Conservation (phyloP, 805 yeast genomes). For the Candida qinlingensis region DNA sequence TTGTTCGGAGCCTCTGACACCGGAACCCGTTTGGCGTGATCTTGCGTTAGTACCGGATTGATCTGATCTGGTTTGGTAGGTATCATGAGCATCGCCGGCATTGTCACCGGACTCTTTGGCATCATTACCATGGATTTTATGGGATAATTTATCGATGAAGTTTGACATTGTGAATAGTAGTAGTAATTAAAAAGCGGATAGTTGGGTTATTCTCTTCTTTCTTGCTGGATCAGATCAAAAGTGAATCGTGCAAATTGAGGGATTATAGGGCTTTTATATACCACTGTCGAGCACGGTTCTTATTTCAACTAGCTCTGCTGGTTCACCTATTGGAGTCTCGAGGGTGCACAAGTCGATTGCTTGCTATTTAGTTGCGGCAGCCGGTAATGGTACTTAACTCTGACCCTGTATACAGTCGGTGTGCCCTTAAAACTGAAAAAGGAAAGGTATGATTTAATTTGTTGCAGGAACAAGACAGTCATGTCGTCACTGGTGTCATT, state of each 20-base stretch:
- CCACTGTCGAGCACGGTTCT: neutral
- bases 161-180: constrained; percentile 19
- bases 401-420: neutral
- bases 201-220: neutral
- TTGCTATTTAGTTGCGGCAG: neutral
- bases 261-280: too few relatives aligned
- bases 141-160: constrained; percentile 24
- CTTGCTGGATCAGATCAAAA: neutral
- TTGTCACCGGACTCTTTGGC: neutral
- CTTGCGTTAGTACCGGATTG: neutral
- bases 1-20: constrained; percentile 16
- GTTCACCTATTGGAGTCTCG: neutral
- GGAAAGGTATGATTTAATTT: neutral
- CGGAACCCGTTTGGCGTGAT: constrained; percentile 10
- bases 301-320: too few relatives aligned
- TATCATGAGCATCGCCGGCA: neutral
- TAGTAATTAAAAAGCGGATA: too few relatives aligned
- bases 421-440: neutral
- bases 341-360: neutral
- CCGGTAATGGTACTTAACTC: too few relatives aligned
- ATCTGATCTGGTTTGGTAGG: neutral
- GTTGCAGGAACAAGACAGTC: neutral
- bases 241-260: neutral
- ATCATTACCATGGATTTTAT: constrained; percentile 20
- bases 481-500: neutral